A percentile compares a stretch with the other conserved stretches of the same genome.
Conservation (phyloP, 345 rosid genomes). For the Eucalyptus curtisii region DNA sequence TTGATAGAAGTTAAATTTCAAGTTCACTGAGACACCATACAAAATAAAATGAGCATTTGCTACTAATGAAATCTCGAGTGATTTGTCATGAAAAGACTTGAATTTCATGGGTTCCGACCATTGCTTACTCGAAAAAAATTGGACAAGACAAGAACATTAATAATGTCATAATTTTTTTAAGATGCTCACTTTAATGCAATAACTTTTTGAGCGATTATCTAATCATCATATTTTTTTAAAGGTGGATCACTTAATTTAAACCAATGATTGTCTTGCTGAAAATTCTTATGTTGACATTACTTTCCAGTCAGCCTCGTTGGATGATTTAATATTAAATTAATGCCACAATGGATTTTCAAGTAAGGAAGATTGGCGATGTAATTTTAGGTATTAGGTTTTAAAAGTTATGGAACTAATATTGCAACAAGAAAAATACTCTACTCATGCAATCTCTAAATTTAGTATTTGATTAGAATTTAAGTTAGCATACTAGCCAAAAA, state of each 20-base stretch:
- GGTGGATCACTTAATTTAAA: not conserved
- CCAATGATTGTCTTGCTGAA: not conserved
- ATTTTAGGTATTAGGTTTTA: not conserved
- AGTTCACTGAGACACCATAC: not conserved
- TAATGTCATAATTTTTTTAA: not conserved
- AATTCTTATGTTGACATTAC: not conserved
- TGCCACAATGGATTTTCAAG: not conserved
- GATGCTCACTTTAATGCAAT: accelerated
- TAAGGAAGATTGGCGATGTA: not conserved
- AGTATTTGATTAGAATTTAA: not conserved
- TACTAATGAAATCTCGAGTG: not conserved
- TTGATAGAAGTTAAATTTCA: not conserved
- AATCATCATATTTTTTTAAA: not conserved
- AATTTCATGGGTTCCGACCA: not conserved
- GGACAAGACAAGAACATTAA: not conserved
- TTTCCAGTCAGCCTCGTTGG: not conserved
- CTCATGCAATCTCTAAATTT: not conserved
- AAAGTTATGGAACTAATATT: not conserved
- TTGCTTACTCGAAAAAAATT: accelerated
- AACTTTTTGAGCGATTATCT: not conserved
- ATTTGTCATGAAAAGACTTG: not conserved
- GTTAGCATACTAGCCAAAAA: accelerated
- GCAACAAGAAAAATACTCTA: not conserved
- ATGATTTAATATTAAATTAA: not conserved
- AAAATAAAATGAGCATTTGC: not conserved